Evolutionary conservation across 768 basidiomycete species (phyloP).

Genomic region (Heimioporus sp.): DNA sequence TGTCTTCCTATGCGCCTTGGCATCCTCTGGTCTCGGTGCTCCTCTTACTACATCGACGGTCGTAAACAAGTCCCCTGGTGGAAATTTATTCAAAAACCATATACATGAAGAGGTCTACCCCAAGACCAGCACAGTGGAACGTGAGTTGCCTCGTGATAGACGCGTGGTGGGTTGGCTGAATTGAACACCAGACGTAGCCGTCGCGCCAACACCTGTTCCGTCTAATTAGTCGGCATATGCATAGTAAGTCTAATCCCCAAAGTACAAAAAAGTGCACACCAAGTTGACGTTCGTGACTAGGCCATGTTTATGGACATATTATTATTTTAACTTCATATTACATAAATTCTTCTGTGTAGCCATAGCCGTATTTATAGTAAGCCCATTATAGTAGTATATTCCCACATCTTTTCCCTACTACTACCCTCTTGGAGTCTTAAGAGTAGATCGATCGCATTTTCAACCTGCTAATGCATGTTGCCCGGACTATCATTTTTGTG

Average conservation of each 20-base stretch:
- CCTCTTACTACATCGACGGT: conserved; percentile 1
- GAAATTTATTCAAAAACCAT: conserved; percentile 16
- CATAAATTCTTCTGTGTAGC: too few species aligned
- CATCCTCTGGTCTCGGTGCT: conserved; percentile 16
- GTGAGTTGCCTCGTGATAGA: conserved; percentile 5
- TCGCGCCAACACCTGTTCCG: neutral
- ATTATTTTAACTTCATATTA: too few species aligned
- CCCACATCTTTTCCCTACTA: too few species aligned
- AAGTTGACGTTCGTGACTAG: neutral
- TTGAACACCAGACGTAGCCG: neutral
- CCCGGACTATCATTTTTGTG: too few species aligned
- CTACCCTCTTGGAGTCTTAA: too few species aligned
- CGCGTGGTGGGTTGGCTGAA: conserved; percentile 2
- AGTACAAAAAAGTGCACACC: neutral
- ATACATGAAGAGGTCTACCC: conserved; percentile 21
- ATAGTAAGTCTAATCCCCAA: neutral
- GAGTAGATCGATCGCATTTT: too few species aligned
- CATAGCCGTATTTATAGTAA: too few species aligned
- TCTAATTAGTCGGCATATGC: neutral
- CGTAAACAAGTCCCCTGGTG: neutral
- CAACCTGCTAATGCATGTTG: too few species aligned
- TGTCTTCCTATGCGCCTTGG: conserved; percentile 13
- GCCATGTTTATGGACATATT: neutral
- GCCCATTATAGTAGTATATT: too few species aligned
- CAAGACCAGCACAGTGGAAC: neutral